phyloP scores from a whole-genome alignment of 345 rosid genomes.

The Erucastrum elatum region DNA sequence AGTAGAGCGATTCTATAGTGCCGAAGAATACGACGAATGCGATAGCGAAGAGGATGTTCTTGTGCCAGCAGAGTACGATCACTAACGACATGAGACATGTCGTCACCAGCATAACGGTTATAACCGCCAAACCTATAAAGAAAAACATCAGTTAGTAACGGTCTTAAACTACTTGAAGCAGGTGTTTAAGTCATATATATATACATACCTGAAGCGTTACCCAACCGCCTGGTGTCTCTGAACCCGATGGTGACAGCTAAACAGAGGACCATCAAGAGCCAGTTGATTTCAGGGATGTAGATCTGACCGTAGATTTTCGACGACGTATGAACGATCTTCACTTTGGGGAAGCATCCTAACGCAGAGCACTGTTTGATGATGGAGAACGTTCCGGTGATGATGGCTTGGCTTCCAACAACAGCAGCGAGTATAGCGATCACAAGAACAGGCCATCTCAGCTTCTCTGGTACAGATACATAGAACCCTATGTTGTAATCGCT shows the following conservation, averaged over 20 bases:
- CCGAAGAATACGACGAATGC: conserved; percentile 79
- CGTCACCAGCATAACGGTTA: conserved; percentile 97
- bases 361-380: conserved; percentile 89
- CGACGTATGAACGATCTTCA: conserved; percentile 87
- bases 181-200: background rate
- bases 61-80: conserved; percentile 91
- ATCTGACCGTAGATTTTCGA: conserved; percentile 91
- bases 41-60: conserved; percentile 64
- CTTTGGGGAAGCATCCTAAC: conserved; percentile 82
- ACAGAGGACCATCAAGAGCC: conserved; percentile 85
- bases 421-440: conserved; percentile 92
- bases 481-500: conserved; percentile 57
- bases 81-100: conserved; percentile 96
- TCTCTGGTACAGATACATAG: conserved; percentile 88
- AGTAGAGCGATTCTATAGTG: conserved; percentile 86
- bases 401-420: conserved; percentile 92
- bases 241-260: conserved; percentile 91
- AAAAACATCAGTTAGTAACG: background rate
- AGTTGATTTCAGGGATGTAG: conserved; percentile 91
- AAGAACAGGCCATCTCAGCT: conserved; percentile 84
- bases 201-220: conserved; percentile 83
- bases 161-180: background rate
- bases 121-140: conserved; percentile 90
- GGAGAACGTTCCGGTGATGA: conserved; percentile 91
- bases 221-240: conserved; percentile 74